phyloP scores from a whole-genome alignment of 2,329 filamentous ascomycete species.

The Thielaviopsis musarum region DNA sequence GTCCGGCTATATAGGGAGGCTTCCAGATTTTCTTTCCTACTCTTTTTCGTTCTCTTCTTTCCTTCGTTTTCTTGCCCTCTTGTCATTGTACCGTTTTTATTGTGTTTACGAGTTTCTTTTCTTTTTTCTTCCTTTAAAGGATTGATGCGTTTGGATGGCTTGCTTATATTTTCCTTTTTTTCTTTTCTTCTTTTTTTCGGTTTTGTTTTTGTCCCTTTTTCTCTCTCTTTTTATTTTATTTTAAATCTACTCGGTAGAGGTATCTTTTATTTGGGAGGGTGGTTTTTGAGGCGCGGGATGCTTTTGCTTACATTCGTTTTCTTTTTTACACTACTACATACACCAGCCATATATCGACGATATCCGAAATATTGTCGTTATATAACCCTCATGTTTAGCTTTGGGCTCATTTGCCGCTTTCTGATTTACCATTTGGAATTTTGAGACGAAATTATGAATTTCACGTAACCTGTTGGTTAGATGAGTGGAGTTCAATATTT shows the following conservation, averaged over 20 bases:
- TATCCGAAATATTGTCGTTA: too few species aligned
- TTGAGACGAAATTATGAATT: too few species aligned
- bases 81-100: too few species aligned
- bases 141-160: constrained; percentile 1
- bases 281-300: constrained; percentile 1
- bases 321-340: neutral
- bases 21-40: constrained; percentile 2
- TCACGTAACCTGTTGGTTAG: too few species aligned
- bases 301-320: neutral
- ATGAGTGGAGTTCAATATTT: too few species aligned
- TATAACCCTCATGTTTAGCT: too few species aligned
- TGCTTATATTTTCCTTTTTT: neutral
- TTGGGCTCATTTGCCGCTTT: too few species aligned
- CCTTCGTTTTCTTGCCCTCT: neutral
- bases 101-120: neutral
- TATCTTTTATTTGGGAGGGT: neutral
- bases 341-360: neutral
- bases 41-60: neutral
- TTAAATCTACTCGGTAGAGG: constrained; percentile 1
- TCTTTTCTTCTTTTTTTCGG: neutral
- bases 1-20: constrained; percentile 11
- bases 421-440: too few species aligned
- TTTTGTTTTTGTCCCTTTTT: neutral
- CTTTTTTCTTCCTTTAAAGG: neutral
- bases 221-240: neutral